Base-by-base conservation (phyloP, 2,329 filamentous ascomycete genomes). In the Calonectria multiphialidica region DNA sequence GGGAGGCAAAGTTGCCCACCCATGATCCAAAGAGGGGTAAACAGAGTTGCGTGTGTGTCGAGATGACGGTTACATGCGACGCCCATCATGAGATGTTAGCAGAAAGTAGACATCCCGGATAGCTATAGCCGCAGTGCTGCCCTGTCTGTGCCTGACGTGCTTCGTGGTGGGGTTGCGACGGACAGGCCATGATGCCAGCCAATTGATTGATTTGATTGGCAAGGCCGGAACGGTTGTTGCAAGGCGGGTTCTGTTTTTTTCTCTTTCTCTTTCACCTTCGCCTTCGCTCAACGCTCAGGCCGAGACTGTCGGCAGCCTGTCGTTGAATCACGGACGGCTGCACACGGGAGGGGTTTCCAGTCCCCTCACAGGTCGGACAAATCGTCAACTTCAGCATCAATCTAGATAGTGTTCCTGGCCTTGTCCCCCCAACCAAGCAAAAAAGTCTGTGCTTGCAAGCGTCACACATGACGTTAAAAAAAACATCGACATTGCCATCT, bases 381-480 rank as follows among this genome's bases (percentile, higher is more conserved):
- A 35, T 3, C 9, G 5, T 28, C 23, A 23, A 13, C 53, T 57
- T 33, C 53, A 59, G 18, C n/a, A 59, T 40, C 2, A 16, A 28
- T 18, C 13, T 18, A 10, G 15, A 18, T 9, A 33, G 6, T 18
- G 30, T 25, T 40, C 33, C 33, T 18, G n/a, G 37, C 53, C 35
- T 37, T 23, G 13, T 6, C 33, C 23, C 53, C 37, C 53, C 15
- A 59, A 59, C 18, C 35, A 53, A 33, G 8, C 35, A 37, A 15
- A 37, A n/a, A 47, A 2, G 8, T 18, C 21, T 59, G 30, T 30
- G 23, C 8, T 59, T 40, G 23, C 25, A 30, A 45, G 21, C 37
- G 64, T 66, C 37, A 66, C 49, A 23, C 64, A 55, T 45, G 64
- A 45, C 30, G 62, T 61, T 50, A 12, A 50, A 61, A 50, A 28